These are phyloP conservation scores for Leccinum boreale DNA, from an alignment of 768 basidiomycete species.

Conservation along the genomic window DNA sequence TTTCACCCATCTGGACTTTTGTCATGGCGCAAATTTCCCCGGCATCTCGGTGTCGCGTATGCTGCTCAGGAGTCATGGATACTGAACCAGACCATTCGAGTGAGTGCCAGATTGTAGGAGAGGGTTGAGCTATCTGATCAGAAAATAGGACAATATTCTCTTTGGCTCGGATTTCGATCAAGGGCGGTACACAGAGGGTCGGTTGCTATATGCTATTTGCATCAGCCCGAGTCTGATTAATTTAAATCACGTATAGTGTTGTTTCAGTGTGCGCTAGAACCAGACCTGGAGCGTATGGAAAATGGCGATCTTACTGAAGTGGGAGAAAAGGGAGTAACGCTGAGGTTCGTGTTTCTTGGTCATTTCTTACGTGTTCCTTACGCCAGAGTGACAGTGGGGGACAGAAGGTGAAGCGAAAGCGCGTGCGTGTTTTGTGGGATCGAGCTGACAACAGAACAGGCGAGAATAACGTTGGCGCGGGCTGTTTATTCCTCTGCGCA, in stretches of 20 bases:
- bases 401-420: conserved; percentile 6
- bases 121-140: neutral
- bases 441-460: conserved; percentile 22
- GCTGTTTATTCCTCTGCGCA: conserved; percentile 56
- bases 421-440: too few relatives aligned
- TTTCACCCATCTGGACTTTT: conserved; percentile 46
- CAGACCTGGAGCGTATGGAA: conserved; percentile 43
- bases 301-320: conserved; percentile 69
- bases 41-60: conserved; percentile 67
- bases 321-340: conserved; percentile 64
- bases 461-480: conserved; percentile 52
- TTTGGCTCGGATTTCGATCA: conserved; percentile 7
- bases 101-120: conserved; percentile 10
- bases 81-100: conserved; percentile 70
- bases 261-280: conserved; percentile 38
- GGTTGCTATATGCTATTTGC: neutral
- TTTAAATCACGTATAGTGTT: conserved; percentile 23
- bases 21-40: conserved; percentile 68
- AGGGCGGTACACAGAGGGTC: conserved; percentile 3
- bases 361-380: neutral
- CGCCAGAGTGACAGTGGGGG: conserved; percentile 1
- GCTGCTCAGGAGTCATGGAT: conserved; percentile 87
- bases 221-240: neutral
- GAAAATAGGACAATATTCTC: conserved; percentile 8
- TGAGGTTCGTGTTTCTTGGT: conserved; percentile 30